Base-by-base conservation (phyloP, 306 rosid species). In the Abrus pulchellus region DNA sequence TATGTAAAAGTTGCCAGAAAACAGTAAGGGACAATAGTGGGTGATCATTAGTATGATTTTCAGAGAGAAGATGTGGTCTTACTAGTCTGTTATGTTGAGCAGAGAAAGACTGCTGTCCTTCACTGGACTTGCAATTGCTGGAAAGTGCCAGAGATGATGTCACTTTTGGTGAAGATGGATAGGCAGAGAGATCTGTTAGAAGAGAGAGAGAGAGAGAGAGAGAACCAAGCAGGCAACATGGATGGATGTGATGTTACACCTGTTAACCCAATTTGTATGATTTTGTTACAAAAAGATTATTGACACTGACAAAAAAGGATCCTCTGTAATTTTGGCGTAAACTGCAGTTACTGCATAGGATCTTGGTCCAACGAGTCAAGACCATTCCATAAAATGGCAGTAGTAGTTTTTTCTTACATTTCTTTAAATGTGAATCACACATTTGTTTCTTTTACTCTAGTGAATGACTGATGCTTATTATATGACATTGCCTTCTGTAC, bases 391-490 rank as follows among this genome's bases (percentile, higher is more conserved):
- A 50, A 38, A 30, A 13, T 64, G 68, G 3, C 34, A 60, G 52
- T 36, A 11, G 5, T 47, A 36, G 10, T 36, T 1, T 3, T 20
- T 14, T 12, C 12, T 36, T 1, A 1, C 49, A 63, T 34, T 54
- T 64, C 11, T 72, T 59, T 63, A 4, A 4, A 9, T 49, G 29
- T 53, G 68, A 63, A 5, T 66, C 45, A 70, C 61, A 14, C 12
- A 9, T 29, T 29, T 5, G 3, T 30, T 7, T 71, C 60, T 73
- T 71, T 56, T 34, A 45, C 38, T 12, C 55, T 20, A 8, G 62
- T 9, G 32, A 62, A 34, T 47, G 61, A 27, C 67, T 66, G 68
- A 56, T 72, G 79, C 27, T 74, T 74, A 67, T 72, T 57, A 38
- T 41, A n/a, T 12, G 66, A n/a, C 41, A 8, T 41, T 59, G 33